Percentiles rank a stretch among this genome's conserved stretches.
Evolutionary conservation across 1,139 yeast species (phyloP).

Genomic region (Debaryomyces singareniensis): DNA sequence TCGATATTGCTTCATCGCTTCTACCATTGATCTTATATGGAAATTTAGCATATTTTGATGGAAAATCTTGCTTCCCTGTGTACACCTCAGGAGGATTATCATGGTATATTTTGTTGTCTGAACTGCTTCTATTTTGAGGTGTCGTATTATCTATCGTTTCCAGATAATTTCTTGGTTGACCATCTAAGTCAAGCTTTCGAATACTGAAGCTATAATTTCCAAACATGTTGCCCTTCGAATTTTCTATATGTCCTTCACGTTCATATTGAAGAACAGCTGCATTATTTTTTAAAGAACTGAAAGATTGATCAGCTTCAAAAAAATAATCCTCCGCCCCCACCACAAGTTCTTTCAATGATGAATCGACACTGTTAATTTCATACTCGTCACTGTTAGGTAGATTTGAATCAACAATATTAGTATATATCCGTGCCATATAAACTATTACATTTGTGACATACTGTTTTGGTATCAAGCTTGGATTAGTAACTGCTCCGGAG

Average conservation of each 20-base stretch:
- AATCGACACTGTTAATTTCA: constrained; percentile 11
- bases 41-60: too few species aligned
- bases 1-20: not conserved
- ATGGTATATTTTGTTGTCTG: not conserved
- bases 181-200: not conserved
- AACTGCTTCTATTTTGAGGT: not conserved
- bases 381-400: constrained; percentile 7
- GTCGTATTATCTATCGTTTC: not conserved
- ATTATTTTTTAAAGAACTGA: not conserved
- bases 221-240: too few species aligned
- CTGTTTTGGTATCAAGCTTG: constrained; percentile 10
- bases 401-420: not conserved
- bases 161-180: not conserved
- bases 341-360: constrained; percentile 14
- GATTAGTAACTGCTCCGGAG: constrained; percentile 4
- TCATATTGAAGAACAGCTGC: not conserved
- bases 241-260: not conserved
- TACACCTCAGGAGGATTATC: not conserved
- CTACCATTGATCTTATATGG: too few species aligned
- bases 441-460: constrained; percentile 4
- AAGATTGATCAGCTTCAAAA: constrained; percentile 4
- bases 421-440: constrained; percentile 6
- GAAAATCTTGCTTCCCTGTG: not conserved
- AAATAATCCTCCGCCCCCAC: constrained; percentile 14
- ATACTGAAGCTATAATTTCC: not conserved